Evolutionary conservation across 768 basidiomycete species (phyloP).

Genomic region (Boletus huronensis): DNA sequence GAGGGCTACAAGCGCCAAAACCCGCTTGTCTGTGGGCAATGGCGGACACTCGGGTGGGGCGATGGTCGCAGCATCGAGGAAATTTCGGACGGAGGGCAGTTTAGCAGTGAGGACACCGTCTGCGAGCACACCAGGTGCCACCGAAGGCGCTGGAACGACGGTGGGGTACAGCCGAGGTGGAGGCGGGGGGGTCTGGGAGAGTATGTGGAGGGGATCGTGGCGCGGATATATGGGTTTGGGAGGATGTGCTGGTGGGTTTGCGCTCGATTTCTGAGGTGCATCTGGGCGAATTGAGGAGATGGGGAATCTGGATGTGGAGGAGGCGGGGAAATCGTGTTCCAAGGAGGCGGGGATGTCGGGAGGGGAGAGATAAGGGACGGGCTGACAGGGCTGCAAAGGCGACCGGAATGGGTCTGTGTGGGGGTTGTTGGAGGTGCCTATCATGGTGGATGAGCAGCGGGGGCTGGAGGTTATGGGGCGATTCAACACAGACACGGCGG

Average conservation of each 20-base stretch:
- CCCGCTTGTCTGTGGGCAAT: conserved; percentile 38
- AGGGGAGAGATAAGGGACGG: conserved; percentile 9
- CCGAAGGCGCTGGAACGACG: conserved; percentile 21
- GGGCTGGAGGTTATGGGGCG: conserved; percentile 10
- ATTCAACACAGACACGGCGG: conserved; percentile 8
- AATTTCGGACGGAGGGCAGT: conserved; percentile 46
- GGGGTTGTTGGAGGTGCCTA: conserved; percentile 1
- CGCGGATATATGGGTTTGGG: conserved; percentile 29
- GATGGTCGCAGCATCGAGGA: conserved; percentile 42
- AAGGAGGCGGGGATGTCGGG: conserved; percentile 14
- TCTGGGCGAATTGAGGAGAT: conserved; percentile 38
- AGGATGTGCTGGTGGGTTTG: conserved; percentile 20
- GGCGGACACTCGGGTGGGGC: conserved; percentile 39
- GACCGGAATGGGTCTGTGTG: conserved; percentile 9
- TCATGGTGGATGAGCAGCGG: conserved; percentile 17
- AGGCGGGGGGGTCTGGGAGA: conserved; percentile 20
- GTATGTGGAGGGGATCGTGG: conserved; percentile 32
- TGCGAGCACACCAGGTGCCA: conserved; percentile 36
- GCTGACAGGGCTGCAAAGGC: conserved; percentile 17
- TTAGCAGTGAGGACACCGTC: conserved; percentile 44
- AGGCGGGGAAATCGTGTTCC: conserved; percentile 24
- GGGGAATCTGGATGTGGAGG: conserved; percentile 30
- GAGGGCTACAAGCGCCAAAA: conserved; percentile 60
- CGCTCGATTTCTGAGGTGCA: conserved; percentile 19
- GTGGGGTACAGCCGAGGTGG: conserved; percentile 21